Evolutionary conservation across 768 basidiomycete species (phyloP), one percentile per base, ranked within the genome.

Genomic region (Suillus tomentosus): DNA sequence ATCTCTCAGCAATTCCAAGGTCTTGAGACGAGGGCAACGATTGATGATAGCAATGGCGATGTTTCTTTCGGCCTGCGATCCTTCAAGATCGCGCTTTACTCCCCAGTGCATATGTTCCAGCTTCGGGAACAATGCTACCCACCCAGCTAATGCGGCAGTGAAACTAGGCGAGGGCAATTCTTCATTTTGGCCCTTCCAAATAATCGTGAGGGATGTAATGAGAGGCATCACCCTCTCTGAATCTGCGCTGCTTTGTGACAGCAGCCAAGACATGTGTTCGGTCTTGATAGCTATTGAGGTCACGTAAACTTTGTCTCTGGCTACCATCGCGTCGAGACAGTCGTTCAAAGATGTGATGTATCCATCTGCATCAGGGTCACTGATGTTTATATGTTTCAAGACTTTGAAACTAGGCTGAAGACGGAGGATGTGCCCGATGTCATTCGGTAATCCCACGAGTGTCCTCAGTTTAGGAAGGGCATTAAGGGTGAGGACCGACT

Each of bases 1-100:
- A 42, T 27, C 39, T 58, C 10, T 58, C 17, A 58, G 57, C 6
- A 58, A 42, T 27, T 58, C 57, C 39, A 58, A 58, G 5, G 57
- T 58, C 57, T 58, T 58, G 57, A 58, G 57, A 42, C 39, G 57
- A 58, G 39, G 57, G 27, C 57, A 58, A 27, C 40, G 57, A 3
- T 42, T 58, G 40, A 58, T 58, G 10, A 58, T 42, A 19, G 39
- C 22, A 19, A 40, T 40, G 10, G 57, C 57, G 4, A 58, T 42
- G 40, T 58, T 58, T 58, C 57, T 58, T 19, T 58, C 57, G 1
- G 57, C 57, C 19, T 58, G 57, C 7, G 57, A 58, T 42, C 57
- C 57, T 19, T 58, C 57, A 3, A 58, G 57, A 17, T 42, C 57
- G 5, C 39, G 24, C 39, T 58, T 40, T 3, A 58, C 57, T 58